These are phyloP conservation scores for Sphaerulina musiva DNA, from an alignment of 2,329 filamentous ascomycete species.

Conservation along the genomic window DNA sequence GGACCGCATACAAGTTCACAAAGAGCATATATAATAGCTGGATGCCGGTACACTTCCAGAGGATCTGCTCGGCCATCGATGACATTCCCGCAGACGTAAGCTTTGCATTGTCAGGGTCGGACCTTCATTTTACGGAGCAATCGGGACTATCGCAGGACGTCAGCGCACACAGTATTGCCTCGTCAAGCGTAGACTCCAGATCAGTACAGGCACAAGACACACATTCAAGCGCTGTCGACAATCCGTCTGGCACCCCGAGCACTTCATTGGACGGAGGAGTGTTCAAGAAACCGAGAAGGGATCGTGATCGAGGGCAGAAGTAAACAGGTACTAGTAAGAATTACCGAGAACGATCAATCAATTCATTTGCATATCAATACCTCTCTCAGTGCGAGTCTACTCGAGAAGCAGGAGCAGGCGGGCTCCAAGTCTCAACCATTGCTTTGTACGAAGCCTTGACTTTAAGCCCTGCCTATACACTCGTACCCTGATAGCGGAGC, in stretches of 20 bases:
- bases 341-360: no score
- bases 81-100: slow-evolving; percentile 14
- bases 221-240: not conserved
- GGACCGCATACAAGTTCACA: slow-evolving; percentile 20
- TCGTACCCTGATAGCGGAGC: no score
- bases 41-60: slow-evolving; percentile 16
- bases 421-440: no score
- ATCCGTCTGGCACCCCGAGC: slow-evolving; percentile 2
- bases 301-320: no score
- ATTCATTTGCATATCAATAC: no score
- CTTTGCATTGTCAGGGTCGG: slow-evolving; percentile 13
- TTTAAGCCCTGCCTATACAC: no score
- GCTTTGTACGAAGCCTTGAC: no score
- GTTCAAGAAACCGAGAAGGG: slow-evolving; percentile 8
- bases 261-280: slow-evolving; percentile 6
- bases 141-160: slow-evolving; percentile 13
- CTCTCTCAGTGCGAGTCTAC: no score
- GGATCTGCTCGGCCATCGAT: slow-evolving; percentile 20
- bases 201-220: not conserved
- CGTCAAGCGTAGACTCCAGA: slow-evolving; percentile 2
- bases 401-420: no score
- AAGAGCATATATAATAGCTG: slow-evolving; percentile 19
- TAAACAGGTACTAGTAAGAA: no score
- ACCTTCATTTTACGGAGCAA: not conserved
- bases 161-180: slow-evolving; percentile 10